Conservation (phyloP, 306 rosid species). For the Lithocarpus polystachyus region DNA sequence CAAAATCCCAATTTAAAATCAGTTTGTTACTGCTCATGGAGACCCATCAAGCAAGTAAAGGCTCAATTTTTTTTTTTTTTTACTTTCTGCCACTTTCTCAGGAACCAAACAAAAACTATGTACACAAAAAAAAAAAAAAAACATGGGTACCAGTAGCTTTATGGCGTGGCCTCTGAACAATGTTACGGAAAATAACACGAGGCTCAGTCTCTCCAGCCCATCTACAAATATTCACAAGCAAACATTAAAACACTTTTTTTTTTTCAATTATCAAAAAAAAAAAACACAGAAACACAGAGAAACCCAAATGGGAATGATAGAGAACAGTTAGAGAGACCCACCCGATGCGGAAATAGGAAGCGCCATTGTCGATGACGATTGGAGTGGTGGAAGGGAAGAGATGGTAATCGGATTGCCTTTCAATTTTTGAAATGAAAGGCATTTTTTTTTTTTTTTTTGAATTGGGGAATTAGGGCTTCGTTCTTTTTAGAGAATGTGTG, state of each 20-base stretch:
- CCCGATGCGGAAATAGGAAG: slow-evolving; percentile 86
- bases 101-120: neutral
- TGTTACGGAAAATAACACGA: slow-evolving; percentile 94
- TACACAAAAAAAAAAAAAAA: neutral
- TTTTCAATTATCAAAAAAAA: no score
- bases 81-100: neutral
- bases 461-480: neutral
- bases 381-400: slow-evolving; percentile 58
- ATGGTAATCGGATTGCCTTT: slow-evolving; percentile 63
- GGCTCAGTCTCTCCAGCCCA: slow-evolving; percentile 98
- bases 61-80: neutral
- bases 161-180: slow-evolving; percentile 98
- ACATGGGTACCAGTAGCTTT: slow-evolving; percentile 62
- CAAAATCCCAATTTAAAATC: no score
- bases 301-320: neutral
- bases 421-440: slow-evolving; percentile 61
- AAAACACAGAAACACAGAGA: no score
- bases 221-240: slow-evolving; percentile 36
- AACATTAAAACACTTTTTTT: neutral
- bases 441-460: slow-evolving; percentile 7
- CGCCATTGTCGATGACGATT: slow-evolving; percentile 86
- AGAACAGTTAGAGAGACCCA: slow-evolving; percentile 6
- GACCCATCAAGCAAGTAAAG: neutral
- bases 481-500: neutral
- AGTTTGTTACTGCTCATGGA: no score